phyloP scores from a whole-genome alignment of 2,329 filamentous ascomycete species.

The Aureobasidium vineae region DNA sequence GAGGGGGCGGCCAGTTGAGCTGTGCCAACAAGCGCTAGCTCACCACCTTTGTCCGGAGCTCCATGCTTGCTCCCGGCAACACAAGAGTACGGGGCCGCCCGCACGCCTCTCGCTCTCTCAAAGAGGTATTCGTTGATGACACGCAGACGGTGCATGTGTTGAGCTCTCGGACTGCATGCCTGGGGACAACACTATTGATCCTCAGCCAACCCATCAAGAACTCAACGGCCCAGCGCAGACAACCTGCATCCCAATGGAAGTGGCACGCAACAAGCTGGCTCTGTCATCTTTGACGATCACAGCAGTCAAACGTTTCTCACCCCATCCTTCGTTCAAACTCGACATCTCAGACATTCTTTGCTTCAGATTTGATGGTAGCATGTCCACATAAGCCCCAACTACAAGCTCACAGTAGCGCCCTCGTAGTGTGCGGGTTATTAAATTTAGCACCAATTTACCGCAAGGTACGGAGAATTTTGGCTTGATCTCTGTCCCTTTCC shows the following conservation, averaged over 20 bases:
- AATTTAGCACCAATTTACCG: constrained; percentile 25
- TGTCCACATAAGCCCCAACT: constrained; percentile 25
- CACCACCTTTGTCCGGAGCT: constrained; percentile 24
- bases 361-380: constrained; percentile 28
- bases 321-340: neutral
- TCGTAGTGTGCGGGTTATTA: constrained; percentile 23
- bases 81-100: constrained; percentile 24
- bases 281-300: neutral
- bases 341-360: constrained; percentile 25
- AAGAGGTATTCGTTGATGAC: constrained; percentile 16
- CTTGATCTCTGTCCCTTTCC: constrained; percentile 21
- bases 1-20: constrained; percentile 24
- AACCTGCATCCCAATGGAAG: constrained; percentile 6
- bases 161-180: constrained; percentile 22
- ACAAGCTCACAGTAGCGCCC: constrained; percentile 25
- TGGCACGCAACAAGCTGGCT: constrained; percentile 11
- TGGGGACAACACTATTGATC: constrained; percentile 23
- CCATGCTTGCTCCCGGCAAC: constrained; percentile 23
- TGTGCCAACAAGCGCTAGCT: constrained; percentile 25
- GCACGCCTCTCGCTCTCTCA: constrained; percentile 9
- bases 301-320: neutral
- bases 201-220: constrained; percentile 3
- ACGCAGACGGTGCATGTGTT: constrained; percentile 23
- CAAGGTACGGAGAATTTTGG: constrained; percentile 24
- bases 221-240: constrained; percentile 13